These are phyloP conservation scores for Pseudocercospora musae DNA, from an alignment of 2,329 filamentous ascomycete genomes.

Conservation along the genomic window DNA sequence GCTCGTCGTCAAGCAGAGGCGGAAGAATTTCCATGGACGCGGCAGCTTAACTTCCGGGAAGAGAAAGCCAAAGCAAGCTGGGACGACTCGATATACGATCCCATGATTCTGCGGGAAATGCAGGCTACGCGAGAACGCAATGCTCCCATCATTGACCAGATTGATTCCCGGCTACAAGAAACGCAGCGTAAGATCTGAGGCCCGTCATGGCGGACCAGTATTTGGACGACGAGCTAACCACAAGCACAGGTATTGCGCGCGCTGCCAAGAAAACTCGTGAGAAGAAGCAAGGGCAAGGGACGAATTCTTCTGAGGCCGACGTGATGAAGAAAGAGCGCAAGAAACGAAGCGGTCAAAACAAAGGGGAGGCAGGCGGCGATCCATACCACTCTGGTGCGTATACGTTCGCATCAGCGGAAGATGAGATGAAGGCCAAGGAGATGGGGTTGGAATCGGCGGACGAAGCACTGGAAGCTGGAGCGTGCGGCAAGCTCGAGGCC, in stretches of 20 bases:
- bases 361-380: conserved; percentile 26
- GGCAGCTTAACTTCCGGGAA: conserved; percentile 28
- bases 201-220: neutral
- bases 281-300: conserved; percentile 6
- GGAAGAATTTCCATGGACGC: conserved; percentile 34
- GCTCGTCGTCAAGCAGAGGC: conserved; percentile 26
- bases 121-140: conserved; percentile 26
- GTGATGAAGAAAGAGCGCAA: conserved; percentile 23
- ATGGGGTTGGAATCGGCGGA: conserved; percentile 24
- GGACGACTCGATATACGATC: conserved; percentile 33
- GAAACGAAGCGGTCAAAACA: conserved; percentile 17
- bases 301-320: conserved; percentile 15
- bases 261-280: conserved; percentile 18
- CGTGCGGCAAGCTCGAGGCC: conserved; percentile 22
- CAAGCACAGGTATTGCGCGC: conserved; percentile 21
- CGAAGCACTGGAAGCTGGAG: conserved; percentile 31
- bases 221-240: conserved; percentile 6
- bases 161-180: conserved; percentile 28
- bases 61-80: conserved; percentile 27
- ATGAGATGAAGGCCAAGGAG: conserved; percentile 11
- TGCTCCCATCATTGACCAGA: conserved; percentile 22
- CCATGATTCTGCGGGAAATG: conserved; percentile 27
- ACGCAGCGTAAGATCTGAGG: conserved; percentile 28
- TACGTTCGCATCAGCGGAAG: conserved; percentile 25
- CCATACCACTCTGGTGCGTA: conserved; percentile 33